Base-by-base conservation (phyloP, 83 land plant species). In the Isoetes engelmannii region DNA sequence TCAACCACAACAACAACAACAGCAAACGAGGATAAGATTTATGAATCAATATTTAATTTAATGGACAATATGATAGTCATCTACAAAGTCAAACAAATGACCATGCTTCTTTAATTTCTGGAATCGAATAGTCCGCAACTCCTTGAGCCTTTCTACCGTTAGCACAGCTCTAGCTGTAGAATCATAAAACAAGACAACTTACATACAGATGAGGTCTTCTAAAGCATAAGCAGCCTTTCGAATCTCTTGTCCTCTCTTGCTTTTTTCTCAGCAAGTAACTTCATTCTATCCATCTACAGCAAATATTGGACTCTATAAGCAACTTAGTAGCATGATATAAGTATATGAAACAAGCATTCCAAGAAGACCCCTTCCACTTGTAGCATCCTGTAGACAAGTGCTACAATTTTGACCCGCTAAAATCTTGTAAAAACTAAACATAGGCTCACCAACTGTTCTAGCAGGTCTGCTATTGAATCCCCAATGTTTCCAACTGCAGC, bases 31-130 rank as follows among this genome's bases (percentile, higher is more conserved):
- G 37, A 28, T 28, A 0, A 28, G 37, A 28, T 28, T 28, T 28
- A 28, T 28, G 2, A 28, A 28, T 28, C 1, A 28, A 28, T 28
- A 28, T 28, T 28, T 28, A 28, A 28, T 28, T 2, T 28, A 28
- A 28, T 28, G 37, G 37, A 28, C n/a, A 28, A 28, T 28, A 28
- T 2, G 2, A 28, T 12, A 10, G 18, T 1, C 9, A 8, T 7
- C 18, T 59, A 37, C 28, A 8, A 59, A 59, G 8, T 7, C 62
- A 12, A 18, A 59, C 10, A 0, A 18, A 59, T 12, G 9, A 59
- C 62, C 62, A 2, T 59, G 62, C 20, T 12, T 59, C 20, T 59
- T 59, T 19, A 59, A 37, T 59, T 59, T 59, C 20, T 59, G 62
- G 19, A 59, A 1, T 18, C 62, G 62, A 59, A 59, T 12, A 7